Evolutionary conservation across 805 yeast genomes (phyloP).

Genomic region (Candida nanaspora): DNA sequence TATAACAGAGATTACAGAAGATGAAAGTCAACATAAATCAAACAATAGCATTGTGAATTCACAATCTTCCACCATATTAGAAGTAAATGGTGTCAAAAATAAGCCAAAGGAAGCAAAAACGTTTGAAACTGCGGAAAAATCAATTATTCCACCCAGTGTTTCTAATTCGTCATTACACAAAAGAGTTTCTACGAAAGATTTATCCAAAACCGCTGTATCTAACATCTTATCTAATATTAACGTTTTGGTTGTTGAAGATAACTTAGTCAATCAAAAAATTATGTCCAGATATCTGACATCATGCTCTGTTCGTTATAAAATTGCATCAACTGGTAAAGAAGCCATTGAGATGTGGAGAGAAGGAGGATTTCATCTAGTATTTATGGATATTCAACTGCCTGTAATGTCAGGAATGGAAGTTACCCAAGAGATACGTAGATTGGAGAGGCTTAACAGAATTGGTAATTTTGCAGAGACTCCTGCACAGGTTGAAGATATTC

Average conservation of each 20-base stretch:
- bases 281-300: conserved; percentile 81
- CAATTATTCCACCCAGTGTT: background rate
- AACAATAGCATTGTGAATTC: background rate
- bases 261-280: conserved; percentile 87
- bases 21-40: background rate
- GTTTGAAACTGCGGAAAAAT: background rate
- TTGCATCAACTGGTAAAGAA: conserved; percentile 91
- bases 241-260: conserved; percentile 93
- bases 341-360: conserved; percentile 91
- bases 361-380: conserved; percentile 90
- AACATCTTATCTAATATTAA: conserved; percentile 83
- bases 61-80: no score
- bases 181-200: conserved; percentile 2
- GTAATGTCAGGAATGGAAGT: conserved; percentile 95
- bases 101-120: background rate
- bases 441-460: conserved; percentile 74
- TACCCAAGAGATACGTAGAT: conserved; percentile 79
- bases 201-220: conserved; percentile 32
- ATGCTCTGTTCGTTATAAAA: conserved; percentile 74
- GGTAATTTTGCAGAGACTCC: conserved; percentile 42
- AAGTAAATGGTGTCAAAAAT: background rate
- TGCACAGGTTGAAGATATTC: conserved; percentile 5
- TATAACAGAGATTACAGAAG: background rate
- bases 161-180: background rate
- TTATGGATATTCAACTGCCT: conserved; percentile 97